Evolutionary conservation across 805 yeast species (phyloP).

Genomic region (Wickerhamomyces kurtzmanii): DNA sequence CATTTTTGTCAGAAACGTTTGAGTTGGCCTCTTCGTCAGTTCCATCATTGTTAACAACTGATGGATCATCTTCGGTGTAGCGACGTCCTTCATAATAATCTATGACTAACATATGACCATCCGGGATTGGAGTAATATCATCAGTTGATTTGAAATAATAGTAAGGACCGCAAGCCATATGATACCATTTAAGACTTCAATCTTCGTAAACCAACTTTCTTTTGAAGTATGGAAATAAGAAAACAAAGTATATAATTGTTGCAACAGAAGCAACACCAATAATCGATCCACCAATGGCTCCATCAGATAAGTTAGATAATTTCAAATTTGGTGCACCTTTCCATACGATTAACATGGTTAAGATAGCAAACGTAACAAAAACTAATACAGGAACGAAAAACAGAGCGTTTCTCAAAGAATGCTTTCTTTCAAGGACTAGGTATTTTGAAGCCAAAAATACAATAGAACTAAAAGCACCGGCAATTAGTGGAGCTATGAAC

Average conservation of each 20-base stretch:
- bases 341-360: conserved; percentile 74
- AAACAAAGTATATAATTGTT: conserved; percentile 34
- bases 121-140: conserved; percentile 59
- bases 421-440: conserved; percentile 48
- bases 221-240: conserved; percentile 51
- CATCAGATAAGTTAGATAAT: conserved; percentile 39
- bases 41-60: conserved; percentile 7
- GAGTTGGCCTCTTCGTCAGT: conserved; percentile 5
- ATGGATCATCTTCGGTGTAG: conserved; percentile 10
- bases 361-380: conserved; percentile 45
- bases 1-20: not conserved
- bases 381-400: conserved; percentile 51
- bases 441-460: conserved; percentile 52
- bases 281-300: conserved; percentile 47
- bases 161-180: conserved; percentile 46
- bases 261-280: conserved; percentile 60
- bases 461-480: conserved; percentile 53
- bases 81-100: conserved; percentile 64
- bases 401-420: conserved; percentile 46
- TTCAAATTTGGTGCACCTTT: conserved; percentile 68
- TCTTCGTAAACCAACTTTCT: conserved; percentile 54
- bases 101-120: conserved; percentile 40
- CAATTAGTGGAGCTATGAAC: conserved; percentile 68
- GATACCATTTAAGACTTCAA: conserved; percentile 55
- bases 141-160: conserved; percentile 44